Evolutionary conservation across 73 alveolate genomes (phyloP).

Genomic region (Effrenium voratum): DNA sequence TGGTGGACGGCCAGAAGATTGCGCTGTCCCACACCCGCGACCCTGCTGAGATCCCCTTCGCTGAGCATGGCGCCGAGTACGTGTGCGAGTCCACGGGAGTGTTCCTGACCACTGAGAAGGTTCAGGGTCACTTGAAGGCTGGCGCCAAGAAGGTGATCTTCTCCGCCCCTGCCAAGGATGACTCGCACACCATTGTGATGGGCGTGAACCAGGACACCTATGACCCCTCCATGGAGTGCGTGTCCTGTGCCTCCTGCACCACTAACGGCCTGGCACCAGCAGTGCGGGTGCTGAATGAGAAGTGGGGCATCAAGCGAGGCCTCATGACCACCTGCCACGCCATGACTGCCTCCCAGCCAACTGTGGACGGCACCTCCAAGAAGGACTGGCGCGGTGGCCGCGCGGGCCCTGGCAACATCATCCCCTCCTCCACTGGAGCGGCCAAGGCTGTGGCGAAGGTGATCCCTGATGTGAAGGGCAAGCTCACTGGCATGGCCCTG

Average conservation of each 20-base stretch:
- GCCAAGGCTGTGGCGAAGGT: constrained; percentile 99
- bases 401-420: constrained; percentile 98
- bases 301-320: too few relatives aligned
- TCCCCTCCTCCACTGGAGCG: constrained; percentile 99
- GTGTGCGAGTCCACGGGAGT: constrained; percentile 86
- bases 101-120: constrained; percentile 46
- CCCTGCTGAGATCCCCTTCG: constrained; percentile 73
- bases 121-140: constrained; percentile 48
- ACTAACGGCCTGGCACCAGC: constrained; percentile 99
- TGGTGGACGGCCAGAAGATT: constrained; percentile 41
- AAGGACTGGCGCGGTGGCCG: constrained; percentile 99
- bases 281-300: constrained; percentile 97
- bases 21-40: constrained; percentile 27
- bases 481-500: constrained; percentile 99
- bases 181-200: constrained; percentile 55
- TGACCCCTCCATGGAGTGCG: constrained; percentile 95
- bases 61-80: too few relatives aligned
- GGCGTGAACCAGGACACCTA: constrained; percentile 94
- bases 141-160: constrained; percentile 67
- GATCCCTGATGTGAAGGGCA: constrained; percentile 98
- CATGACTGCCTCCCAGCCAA: constrained; percentile 97
- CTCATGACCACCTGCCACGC: constrained; percentile 99
- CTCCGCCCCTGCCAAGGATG: constrained; percentile 67
- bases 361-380: constrained; percentile 98
- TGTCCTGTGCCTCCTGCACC: constrained; percentile 99